Percentiles rank a stretch among this genome's conserved stretches.
phyloP scores from a whole-genome alignment of 202 grass and related monocot species.

The Tripidium arundinaceum region DNA sequence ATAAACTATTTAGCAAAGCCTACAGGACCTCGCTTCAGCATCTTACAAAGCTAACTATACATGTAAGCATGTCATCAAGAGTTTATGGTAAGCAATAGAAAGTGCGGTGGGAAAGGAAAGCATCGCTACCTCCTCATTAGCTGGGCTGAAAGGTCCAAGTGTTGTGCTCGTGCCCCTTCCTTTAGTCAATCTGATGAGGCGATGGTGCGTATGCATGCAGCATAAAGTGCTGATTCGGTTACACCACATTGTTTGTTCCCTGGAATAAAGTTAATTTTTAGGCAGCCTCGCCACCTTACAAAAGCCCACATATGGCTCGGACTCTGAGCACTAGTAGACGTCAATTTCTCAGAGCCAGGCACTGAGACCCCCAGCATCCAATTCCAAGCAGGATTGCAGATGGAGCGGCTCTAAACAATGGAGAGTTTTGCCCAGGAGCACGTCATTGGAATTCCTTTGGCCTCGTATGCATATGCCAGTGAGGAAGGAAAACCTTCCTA shows the following conservation, averaged over 20 bases:
- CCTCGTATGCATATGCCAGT: slow-evolving; percentile 30
- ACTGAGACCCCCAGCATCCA: slow-evolving; percentile 20
- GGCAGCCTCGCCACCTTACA: slow-evolving; percentile 15
- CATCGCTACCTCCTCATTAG: slow-evolving; percentile 27
- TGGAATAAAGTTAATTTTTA: slow-evolving; percentile 39
- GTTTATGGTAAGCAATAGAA: slow-evolving; percentile 16
- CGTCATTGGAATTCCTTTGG: slow-evolving; percentile 59
- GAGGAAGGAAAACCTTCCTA: slow-evolving; percentile 31
- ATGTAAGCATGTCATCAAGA: slow-evolving; percentile 24
- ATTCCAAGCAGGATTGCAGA: slow-evolving; percentile 17
- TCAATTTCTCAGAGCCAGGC: slow-evolving; percentile 16
- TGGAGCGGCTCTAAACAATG: slow-evolving; percentile 39
- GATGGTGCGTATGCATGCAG: slow-evolving; percentile 52
- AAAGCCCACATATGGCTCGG: slow-evolving; percentile 27
- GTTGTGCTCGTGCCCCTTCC: slow-evolving; percentile 27
- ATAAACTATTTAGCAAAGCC: too few relatives aligned
- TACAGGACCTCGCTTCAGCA: too few relatives aligned
- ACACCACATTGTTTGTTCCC: slow-evolving; percentile 38
- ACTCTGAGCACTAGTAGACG: slow-evolving; percentile 23
- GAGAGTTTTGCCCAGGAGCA: slow-evolving; percentile 43
- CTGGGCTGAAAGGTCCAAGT: too few relatives aligned
- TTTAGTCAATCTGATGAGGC: slow-evolving; percentile 44
- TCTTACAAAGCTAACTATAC: slow-evolving; percentile 35
- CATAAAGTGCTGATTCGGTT: slow-evolving; percentile 44
- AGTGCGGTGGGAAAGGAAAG: slow-evolving; percentile 29